Percentiles rank a stretch among this genome's conserved stretches.
phyloP scores from a whole-genome alignment of 208 protist genomes.

The Acanthamoeba castellanii region DNA sequence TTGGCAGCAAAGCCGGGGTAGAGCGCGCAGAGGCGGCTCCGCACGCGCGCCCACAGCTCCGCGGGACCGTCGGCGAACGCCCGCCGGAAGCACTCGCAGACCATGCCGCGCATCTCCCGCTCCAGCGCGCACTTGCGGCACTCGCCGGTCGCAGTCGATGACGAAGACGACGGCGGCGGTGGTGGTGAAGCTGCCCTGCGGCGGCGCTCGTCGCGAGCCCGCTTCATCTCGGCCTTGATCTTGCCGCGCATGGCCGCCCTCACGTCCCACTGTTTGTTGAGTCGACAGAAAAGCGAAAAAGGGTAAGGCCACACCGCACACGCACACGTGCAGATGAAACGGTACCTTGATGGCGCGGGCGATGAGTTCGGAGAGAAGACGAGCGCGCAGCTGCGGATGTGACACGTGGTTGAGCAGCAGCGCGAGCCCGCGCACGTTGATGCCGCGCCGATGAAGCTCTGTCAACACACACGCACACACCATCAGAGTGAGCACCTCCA shows the following conservation, averaged over 20 bases:
- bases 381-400: neutral
- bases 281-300: neutral
- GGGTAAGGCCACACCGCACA: neutral
- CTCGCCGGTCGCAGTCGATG: neutral
- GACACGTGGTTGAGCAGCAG: neutral
- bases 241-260: neutral
- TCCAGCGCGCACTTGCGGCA: conserved; percentile 36
- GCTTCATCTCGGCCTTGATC: conserved; percentile 34
- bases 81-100: conserved; percentile 31
- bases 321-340: neutral
- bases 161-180: neutral
- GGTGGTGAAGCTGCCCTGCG: neutral
- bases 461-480: neutral
- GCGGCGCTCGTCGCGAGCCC: neutral
- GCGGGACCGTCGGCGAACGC: neutral
- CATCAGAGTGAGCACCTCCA: too few relatives aligned
- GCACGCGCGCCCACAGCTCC: conserved; percentile 4
- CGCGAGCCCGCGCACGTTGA: conserved; percentile 37
- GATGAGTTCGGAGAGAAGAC: conserved; percentile 36
- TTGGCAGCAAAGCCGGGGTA: neutral
- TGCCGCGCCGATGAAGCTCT: conserved; percentile 51
- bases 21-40: neutral
- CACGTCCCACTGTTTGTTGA: neutral
- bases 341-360: conserved; percentile 31
- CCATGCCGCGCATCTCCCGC: neutral